phyloP scores from a whole-genome alignment of 2,329 filamentous ascomycete species.

The Hymenoscyphus salicellus region DNA sequence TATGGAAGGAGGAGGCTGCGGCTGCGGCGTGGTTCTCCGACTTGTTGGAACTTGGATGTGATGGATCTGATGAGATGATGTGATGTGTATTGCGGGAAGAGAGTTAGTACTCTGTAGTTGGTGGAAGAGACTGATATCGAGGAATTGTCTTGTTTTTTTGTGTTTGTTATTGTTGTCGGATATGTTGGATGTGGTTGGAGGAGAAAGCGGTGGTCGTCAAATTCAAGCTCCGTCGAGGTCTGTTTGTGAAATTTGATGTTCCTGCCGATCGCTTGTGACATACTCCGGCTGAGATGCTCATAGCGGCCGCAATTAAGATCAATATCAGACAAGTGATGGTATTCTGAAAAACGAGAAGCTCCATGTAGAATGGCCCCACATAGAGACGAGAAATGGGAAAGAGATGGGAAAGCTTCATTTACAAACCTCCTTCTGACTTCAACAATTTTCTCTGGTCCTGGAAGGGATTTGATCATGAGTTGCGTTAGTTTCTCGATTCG shows the following conservation, averaged over 20 bases:
- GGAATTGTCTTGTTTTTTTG: neutral
- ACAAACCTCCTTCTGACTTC: neutral
- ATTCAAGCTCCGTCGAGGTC: neutral
- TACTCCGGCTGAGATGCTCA: slow-evolving; percentile 3
- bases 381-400: neutral
- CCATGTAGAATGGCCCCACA: slow-evolving; percentile 1
- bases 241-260: neutral
- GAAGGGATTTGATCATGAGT: neutral
- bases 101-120: neutral
- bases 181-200: neutral
- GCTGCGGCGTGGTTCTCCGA: neutral
- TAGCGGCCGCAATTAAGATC: neutral
- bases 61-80: neutral
- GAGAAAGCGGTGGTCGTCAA: neutral
- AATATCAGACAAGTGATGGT: neutral
- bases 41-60: slow-evolving; percentile 2
- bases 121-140: neutral
- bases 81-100: neutral
- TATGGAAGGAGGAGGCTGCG: neutral
- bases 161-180: neutral
- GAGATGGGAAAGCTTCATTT: neutral
- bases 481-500: neutral
- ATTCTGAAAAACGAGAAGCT: neutral
- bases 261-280: neutral
- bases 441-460: neutral